phyloP scores from a whole-genome alignment of 495 filamentous ascomycete genomes.

The Margaritispora aquatica region DNA sequence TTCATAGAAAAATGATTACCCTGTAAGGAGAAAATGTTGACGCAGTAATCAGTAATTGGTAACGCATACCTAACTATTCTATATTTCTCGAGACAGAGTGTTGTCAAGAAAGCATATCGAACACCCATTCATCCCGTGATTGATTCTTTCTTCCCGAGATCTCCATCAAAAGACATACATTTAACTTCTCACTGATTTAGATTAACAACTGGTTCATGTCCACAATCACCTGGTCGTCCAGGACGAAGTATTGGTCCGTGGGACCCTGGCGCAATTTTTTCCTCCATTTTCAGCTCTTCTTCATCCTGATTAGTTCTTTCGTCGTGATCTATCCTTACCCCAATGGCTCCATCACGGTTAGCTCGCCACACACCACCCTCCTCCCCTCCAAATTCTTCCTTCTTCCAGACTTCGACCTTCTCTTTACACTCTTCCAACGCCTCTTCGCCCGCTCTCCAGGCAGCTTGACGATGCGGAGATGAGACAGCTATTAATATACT shows the following conservation, averaged over 20 bases:
- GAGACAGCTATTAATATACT: slow-evolving; percentile 89
- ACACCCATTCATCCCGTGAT: no score
- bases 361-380: slow-evolving; percentile 83
- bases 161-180: no score
- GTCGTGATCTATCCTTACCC: slow-evolving; percentile 25
- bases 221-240: slow-evolving; percentile 10
- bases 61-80: no score
- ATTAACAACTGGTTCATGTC: slow-evolving; percentile 20
- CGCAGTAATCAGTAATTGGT: no score
- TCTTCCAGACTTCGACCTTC: slow-evolving; percentile 90
- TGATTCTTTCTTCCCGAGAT: no score
- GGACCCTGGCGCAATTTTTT: slow-evolving; percentile 1
- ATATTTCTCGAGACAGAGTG: no score
- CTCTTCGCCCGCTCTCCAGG: slow-evolving; percentile 86
- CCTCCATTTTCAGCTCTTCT: no score
- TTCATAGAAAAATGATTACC: no score
- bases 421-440: slow-evolving; percentile 82
- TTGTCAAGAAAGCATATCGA: no score
- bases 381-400: slow-evolving; percentile 73
- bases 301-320: background rate
- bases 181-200: no score
- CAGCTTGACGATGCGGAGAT: slow-evolving; percentile 77
- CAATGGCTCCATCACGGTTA: slow-evolving; percentile 70
- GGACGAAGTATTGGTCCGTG: slow-evolving; percentile 17
- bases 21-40: no score